Conservation (phyloP, 2,329 filamentous ascomycete species). For the Cordyceps javanica region DNA sequence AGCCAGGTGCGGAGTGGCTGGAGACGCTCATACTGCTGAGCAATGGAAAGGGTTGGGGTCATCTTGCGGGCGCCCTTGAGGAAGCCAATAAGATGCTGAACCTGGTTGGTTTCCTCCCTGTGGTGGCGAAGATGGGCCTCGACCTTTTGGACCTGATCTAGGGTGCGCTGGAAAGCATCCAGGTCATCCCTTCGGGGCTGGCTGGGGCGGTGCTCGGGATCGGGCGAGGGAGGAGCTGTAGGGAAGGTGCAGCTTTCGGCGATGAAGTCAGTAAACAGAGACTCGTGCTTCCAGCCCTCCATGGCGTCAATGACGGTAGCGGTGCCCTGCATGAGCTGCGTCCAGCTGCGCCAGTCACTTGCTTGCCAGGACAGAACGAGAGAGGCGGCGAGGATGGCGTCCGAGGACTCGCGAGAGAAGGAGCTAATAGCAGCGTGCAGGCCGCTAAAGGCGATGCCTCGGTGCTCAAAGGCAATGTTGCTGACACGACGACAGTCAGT, state of each 20-base stretch:
- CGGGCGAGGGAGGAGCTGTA: constrained; percentile 57
- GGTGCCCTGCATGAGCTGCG: constrained; percentile 84
- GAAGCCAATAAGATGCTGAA: constrained; percentile 66
- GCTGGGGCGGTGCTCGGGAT: constrained; percentile 53
- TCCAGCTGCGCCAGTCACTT: constrained; percentile 93
- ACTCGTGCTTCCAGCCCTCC: constrained; percentile 87
- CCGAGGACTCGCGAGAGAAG: constrained; percentile 81
- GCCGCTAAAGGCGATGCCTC: constrained; percentile 77
- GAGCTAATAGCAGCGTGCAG: constrained; percentile 79
- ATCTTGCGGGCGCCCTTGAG: constrained; percentile 67
- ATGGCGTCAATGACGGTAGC: constrained; percentile 87
- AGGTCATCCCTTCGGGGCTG: constrained; percentile 65
- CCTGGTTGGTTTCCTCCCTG: constrained; percentile 61
- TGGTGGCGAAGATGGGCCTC: constrained; percentile 63
- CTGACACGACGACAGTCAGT: constrained; percentile 79
- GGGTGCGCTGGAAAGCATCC: constrained; percentile 59
- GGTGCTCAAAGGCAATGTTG: constrained; percentile 85
- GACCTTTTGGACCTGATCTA: constrained; percentile 61
- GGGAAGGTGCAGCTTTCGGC: constrained; percentile 70
- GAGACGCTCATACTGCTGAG: constrained; percentile 84
- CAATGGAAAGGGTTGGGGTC: constrained; percentile 61
- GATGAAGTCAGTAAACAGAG: constrained; percentile 77
- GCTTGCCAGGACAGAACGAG: constrained; percentile 93
- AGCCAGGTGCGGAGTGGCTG: constrained; percentile 87
- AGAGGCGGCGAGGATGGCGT: constrained; percentile 86